Evolutionary conservation across 768 basidiomycete species (phyloP), one percentile per base, ranked within the genome.

Genomic region (Lentinula lateritia): DNA sequence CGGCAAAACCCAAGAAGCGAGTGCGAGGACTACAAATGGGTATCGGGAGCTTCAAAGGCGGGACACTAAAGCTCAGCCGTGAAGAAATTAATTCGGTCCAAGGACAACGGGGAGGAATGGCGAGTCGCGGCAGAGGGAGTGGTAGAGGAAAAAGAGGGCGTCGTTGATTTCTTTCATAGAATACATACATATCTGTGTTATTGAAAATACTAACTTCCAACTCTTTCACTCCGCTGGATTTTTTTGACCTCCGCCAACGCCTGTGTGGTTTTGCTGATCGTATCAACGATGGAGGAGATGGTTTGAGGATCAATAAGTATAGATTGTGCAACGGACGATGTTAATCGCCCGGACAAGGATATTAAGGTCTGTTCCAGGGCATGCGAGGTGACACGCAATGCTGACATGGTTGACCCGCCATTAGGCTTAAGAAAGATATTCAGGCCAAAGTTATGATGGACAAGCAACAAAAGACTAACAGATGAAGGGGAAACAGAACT

Each of bases 21-120:
- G 77, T 82, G 48, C 79, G 83, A 66, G 93, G 92, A 10, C 71
- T 94, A 45, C 77, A 78, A 62, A 87, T 92, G 87, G 92, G 92
- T 6, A 81, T 94, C 20, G 92, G 92, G 6, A 88, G 79, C 62
- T 93, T 90, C 71, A 80, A 76, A 58, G 82, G 82, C 38, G 93
- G 93, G 9, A 78, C 83, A 34, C 78, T 94, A 60, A 83, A 80
- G 62, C 80, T 94, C 35, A 83, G 82, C 63, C 78, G 71, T 65
- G 76, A 80, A 32, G 92, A 94, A 32, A 81, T 93, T n/a, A 70
- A 65, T 61, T 58, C 64, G 32, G 66, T 65, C 12, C 67, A 69
- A 36, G 63, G 59, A 56, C 69, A 65, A 50, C 72, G 69, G 6
- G 63, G 67, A 23, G 73, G 72, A 50, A 58, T 62, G 23, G 39